These are phyloP conservation scores for Tuber melanosporum DNA, from an alignment of 495 filamentous ascomycete genomes.

Conservation along the genomic window DNA sequence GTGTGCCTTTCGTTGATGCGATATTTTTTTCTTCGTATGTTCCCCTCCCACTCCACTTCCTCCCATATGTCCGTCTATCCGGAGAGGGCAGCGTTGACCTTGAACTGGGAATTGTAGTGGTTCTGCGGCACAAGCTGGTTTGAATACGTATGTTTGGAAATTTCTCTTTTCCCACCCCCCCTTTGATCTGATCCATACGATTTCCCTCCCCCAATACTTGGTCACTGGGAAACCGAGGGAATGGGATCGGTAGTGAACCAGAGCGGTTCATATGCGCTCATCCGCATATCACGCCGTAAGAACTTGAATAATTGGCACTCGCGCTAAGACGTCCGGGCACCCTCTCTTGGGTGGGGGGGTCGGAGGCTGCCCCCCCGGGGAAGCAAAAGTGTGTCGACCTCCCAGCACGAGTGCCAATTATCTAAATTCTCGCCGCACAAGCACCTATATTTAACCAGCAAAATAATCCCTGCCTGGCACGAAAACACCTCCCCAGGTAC, in stretches of 20 bases:
- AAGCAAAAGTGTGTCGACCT: too few relatives aligned
- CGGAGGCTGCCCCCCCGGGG: too few relatives aligned
- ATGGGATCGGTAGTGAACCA: not conserved
- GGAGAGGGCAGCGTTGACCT: not conserved
- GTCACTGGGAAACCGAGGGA: not conserved
- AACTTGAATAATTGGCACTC: too few relatives aligned
- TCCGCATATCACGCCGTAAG: not conserved
- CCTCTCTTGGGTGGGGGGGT: too few relatives aligned
- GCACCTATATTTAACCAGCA: too few relatives aligned
- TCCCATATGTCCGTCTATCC: not conserved
- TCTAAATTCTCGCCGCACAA: too few relatives aligned
- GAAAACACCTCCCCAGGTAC: too few relatives aligned
- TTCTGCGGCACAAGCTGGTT: conserved; percentile 75
- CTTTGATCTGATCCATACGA: not conserved
- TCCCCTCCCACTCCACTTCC: not conserved
- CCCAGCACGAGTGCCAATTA: too few relatives aligned
- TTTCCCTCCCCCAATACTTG: not conserved
- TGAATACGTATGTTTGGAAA: conserved; percentile 57
- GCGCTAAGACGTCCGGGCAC: too few relatives aligned
- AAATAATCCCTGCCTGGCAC: too few relatives aligned
- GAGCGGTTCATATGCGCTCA: not conserved
- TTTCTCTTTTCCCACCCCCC: not conserved
- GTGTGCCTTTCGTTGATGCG: conserved; percentile 73
- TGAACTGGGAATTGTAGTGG: conserved; percentile 46
- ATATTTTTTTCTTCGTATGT: conserved; percentile 60